Percentiles rank a stretch among this genome's conserved stretches.
These are phyloP conservation scores for Acanthamoeba sp. DNA, from an alignment of 208 protist genomes.

Conservation along the genomic window DNA sequence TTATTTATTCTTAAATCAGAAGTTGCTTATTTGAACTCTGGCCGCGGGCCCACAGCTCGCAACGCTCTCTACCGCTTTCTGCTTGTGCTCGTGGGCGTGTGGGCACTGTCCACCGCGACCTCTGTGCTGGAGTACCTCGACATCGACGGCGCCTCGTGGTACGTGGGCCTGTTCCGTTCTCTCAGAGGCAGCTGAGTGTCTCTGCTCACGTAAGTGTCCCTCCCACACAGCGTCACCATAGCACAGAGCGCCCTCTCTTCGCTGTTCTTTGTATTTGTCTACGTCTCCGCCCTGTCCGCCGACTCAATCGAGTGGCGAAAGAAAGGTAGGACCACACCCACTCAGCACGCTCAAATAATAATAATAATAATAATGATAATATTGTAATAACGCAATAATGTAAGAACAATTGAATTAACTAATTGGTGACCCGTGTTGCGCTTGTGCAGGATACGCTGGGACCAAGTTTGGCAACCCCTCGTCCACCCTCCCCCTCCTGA, in stretches of 20 bases:
- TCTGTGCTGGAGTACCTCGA: neutral
- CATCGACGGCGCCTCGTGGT: conserved; percentile 21
- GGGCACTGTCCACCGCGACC: neutral
- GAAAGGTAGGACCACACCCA: neutral
- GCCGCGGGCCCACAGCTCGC: neutral
- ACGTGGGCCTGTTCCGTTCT: no score
- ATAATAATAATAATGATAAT: neutral
- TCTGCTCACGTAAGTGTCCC: neutral
- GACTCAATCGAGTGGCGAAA: conserved; percentile 43
- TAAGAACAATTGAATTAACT: no score
- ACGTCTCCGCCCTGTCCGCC: neutral
- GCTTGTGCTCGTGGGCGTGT: neutral
- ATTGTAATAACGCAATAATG: neutral
- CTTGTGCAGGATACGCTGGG: neutral
- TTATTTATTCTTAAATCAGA: no score
- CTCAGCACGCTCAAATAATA: neutral
- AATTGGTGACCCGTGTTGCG: no score
- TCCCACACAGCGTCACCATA: neutral
- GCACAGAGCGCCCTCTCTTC: conserved; percentile 4
- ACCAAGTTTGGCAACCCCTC: neutral
- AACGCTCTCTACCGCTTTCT: neutral
- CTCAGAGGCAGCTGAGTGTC: no score
- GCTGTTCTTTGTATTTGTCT: neutral
- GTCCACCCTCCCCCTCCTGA: neutral
- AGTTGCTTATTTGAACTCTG: no score